Evolutionary conservation across 805 yeast genomes (phyloP).

Genomic region (Aciculoconidium aculeatum): DNA sequence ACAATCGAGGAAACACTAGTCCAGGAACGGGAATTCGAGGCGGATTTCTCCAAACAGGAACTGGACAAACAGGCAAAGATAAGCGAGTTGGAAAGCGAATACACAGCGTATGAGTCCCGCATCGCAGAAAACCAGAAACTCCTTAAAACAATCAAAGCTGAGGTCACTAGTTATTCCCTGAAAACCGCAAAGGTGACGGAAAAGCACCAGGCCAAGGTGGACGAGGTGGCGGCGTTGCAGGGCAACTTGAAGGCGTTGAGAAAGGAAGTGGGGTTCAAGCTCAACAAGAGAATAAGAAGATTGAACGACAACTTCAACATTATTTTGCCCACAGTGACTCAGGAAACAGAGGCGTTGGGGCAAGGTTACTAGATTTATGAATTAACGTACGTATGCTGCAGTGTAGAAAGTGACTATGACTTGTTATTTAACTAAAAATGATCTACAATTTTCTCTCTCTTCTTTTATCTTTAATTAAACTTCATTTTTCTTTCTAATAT

Average conservation of each 20-base stretch:
- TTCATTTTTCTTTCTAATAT: background rate
- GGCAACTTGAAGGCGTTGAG: constrained; percentile 23
- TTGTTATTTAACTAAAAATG: background rate
- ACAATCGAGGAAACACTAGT: constrained; percentile 12
- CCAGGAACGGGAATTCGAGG: constrained; percentile 9
- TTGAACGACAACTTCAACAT: constrained; percentile 31
- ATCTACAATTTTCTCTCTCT: background rate
- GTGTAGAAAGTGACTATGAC: too few relatives aligned
- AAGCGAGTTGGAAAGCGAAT: constrained; percentile 15
- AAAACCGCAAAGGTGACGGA: constrained; percentile 21
- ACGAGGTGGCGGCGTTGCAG: constrained; percentile 21
- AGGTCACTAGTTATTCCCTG: constrained; percentile 13
- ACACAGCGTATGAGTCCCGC: constrained; percentile 18
- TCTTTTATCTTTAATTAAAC: background rate
- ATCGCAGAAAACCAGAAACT: constrained; percentile 15
- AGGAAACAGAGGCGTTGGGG: constrained; percentile 10
- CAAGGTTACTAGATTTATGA: too few relatives aligned
- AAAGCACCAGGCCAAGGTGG: constrained; percentile 19
- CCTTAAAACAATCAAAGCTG: constrained; percentile 19
- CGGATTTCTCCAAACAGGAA: constrained; percentile 15
- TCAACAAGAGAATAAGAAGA: constrained; percentile 16
- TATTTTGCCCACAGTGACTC: constrained; percentile 26
- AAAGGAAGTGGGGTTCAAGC: constrained; percentile 20
- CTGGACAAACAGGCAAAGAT: constrained; percentile 16
- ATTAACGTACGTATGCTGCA: too few relatives aligned